These are phyloP conservation scores for Hordeum marinum DNA, from an alignment of 176 grass and related monocot species.

Conservation along the genomic window DNA sequence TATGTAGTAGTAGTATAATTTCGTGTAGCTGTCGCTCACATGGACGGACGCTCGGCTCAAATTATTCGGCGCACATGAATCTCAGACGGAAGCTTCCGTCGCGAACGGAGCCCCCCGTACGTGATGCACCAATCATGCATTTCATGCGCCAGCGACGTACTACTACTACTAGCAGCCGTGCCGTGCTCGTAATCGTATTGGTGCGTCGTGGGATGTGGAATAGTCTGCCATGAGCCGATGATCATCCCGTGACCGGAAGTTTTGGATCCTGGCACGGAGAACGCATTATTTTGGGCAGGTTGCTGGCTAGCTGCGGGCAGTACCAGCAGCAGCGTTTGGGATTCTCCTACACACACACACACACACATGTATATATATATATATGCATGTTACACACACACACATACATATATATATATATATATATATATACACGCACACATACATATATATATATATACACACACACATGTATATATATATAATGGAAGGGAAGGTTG, in stretches of 20 bases:
- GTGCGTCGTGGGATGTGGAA: background rate
- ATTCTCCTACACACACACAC: no score
- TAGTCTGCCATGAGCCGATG: background rate
- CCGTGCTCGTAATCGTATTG: background rate
- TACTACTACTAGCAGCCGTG: background rate
- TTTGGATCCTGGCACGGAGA: slow-evolving; percentile 19
- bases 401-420: no score
- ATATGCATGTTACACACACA: no score
- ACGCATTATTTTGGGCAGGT: background rate
- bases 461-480: no score
- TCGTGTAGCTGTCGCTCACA: slow-evolving; percentile 25
- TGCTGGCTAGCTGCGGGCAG: background rate
- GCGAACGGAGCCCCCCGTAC: background rate
- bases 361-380: no score
- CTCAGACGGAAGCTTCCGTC: slow-evolving; percentile 26
- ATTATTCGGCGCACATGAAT: slow-evolving; percentile 2
- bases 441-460: no score
- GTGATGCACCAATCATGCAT: background rate
- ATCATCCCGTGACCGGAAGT: slow-evolving; percentile 7
- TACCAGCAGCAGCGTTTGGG: no score
- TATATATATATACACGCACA: no score
- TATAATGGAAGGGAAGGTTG: no score
- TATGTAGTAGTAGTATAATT: background rate
- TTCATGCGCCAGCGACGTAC: background rate
- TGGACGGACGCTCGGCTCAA: background rate